These are phyloP conservation scores for Oryza punctata DNA, from an alignment of 176 grass and related monocot genomes.

Conservation along the genomic window DNA sequence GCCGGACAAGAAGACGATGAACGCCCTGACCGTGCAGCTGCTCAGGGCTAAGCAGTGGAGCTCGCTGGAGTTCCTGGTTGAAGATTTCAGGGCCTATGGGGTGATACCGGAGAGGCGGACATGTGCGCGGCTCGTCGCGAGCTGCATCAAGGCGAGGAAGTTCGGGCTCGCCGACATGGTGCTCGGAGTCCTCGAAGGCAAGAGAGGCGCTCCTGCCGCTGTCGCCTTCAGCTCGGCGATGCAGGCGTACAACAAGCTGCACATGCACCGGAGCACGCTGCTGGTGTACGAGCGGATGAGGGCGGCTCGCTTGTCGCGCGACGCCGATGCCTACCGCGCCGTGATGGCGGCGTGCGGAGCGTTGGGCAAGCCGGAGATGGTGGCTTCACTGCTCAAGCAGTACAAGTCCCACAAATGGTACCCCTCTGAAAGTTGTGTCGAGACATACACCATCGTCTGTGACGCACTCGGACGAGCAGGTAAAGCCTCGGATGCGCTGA, in stretches of 20 bases:
- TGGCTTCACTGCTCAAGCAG: constrained; percentile 56
- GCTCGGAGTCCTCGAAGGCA: constrained; percentile 52
- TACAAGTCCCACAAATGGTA: constrained; percentile 62
- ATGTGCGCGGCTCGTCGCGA: constrained; percentile 58
- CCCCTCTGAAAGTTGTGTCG: constrained; percentile 38
- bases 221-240: constrained; percentile 68
- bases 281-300: constrained; percentile 60
- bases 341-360: constrained; percentile 61
- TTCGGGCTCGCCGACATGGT: constrained; percentile 68
- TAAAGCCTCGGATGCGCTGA: constrained; percentile 65
- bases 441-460: constrained; percentile 64
- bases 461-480: constrained; percentile 60
- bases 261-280: constrained; percentile 79
- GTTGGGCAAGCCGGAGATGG: constrained; percentile 64
- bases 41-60: constrained; percentile 73
- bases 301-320: constrained; percentile 45
- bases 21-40: constrained; percentile 48
- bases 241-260: constrained; percentile 88
- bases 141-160: constrained; percentile 67
- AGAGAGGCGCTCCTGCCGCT: constrained; percentile 46
- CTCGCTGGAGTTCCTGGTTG: constrained; percentile 57
- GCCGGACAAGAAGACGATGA: constrained; percentile 63
- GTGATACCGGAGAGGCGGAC: constrained; percentile 70
- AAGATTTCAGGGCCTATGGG: constrained; percentile 47
- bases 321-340: constrained; percentile 55